phyloP scores from a whole-genome alignment of 2,329 filamentous ascomycete genomes.

The Xylaria sp. region DNA sequence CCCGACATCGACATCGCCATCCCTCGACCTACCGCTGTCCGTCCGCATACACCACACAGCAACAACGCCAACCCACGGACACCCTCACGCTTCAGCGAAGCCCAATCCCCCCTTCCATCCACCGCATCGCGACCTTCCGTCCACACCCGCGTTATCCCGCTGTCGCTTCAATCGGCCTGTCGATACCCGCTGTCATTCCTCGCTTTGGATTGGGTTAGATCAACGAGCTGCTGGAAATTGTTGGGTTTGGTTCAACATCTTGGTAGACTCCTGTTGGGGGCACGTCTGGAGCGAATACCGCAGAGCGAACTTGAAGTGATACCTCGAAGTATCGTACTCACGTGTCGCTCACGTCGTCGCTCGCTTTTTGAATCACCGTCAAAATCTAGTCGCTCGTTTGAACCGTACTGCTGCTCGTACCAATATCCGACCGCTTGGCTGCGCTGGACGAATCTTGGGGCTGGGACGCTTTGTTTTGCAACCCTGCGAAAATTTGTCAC shows the following conservation, averaged over 20 bases:
- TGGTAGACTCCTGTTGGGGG: conserved; percentile 7
- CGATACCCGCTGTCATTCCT: background rate
- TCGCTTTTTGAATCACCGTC: conserved; percentile 30
- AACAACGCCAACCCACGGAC: background rate
- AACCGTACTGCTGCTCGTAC: conserved; percentile 12
- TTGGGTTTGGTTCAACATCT: conserved; percentile 6
- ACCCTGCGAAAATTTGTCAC: conserved; percentile 17
- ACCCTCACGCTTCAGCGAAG: conserved; percentile 8
- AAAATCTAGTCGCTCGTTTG: conserved; percentile 40
- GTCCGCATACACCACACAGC: background rate
- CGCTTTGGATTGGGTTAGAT: conserved; percentile 3
- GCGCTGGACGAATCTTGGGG: conserved; percentile 25
- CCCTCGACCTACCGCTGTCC: conserved; percentile 15
- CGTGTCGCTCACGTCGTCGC: conserved; percentile 20
- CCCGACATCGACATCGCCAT: conserved; percentile 30
- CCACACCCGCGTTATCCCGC: background rate
- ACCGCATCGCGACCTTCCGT: conserved; percentile 1
- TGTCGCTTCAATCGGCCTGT: conserved; percentile 16
- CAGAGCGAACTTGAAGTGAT: conserved; percentile 20
- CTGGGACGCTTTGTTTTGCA: conserved; percentile 25
- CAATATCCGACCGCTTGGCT: conserved; percentile 13
- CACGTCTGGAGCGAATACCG: conserved; percentile 4
- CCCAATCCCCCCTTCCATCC: conserved; percentile 6
- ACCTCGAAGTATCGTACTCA: conserved; percentile 3
- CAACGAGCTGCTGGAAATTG: conserved; percentile 16